Evolutionary conservation across 2,329 filamentous ascomycete species (phyloP).

Genomic region (Hymenoscyphus scutula): DNA sequence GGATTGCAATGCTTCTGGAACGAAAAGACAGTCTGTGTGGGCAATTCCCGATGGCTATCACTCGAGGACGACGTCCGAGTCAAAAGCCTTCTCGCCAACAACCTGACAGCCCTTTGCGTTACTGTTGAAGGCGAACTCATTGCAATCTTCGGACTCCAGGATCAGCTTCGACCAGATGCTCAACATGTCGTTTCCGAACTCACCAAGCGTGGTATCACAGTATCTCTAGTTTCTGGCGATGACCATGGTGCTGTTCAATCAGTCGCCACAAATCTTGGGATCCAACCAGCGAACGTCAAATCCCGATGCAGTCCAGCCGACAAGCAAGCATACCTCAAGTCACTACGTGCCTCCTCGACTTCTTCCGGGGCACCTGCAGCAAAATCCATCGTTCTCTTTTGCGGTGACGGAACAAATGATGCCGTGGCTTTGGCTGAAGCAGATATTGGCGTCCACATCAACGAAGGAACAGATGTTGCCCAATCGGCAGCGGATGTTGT

Average conservation of each 20-base stretch:
- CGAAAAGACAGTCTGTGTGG: constrained; percentile 42
- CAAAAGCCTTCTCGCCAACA: constrained; percentile 37
- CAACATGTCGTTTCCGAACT: constrained; percentile 37
- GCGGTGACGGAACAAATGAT: constrained; percentile 79
- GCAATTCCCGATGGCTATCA: constrained; percentile 50
- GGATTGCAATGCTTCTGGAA: constrained; percentile 43
- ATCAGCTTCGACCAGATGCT: constrained; percentile 46
- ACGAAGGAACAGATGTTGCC: constrained; percentile 61
- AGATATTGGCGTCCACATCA: constrained; percentile 68
- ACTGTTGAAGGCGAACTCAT: constrained; percentile 38
- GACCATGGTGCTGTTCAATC: constrained; percentile 48
- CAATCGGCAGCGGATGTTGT: constrained; percentile 67
- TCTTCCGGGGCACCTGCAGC: no score
- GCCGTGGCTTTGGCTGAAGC: constrained; percentile 70
- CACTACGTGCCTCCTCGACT: no score
- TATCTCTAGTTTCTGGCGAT: constrained; percentile 54
- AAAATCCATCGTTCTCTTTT: constrained; percentile 56
- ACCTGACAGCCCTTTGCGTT: constrained; percentile 49
- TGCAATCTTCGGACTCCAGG: constrained; percentile 48
- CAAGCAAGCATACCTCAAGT: constrained; percentile 28
- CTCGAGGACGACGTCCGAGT: constrained; percentile 37
- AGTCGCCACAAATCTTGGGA: constrained; percentile 42
- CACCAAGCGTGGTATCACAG: constrained; percentile 39
- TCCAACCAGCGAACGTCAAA: constrained; percentile 36
- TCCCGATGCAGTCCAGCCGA: constrained; percentile 39